Evolutionary conservation across 2,329 filamentous ascomycete genomes (phyloP).

Genomic region (Ophiostoma himal-ulmi): DNA sequence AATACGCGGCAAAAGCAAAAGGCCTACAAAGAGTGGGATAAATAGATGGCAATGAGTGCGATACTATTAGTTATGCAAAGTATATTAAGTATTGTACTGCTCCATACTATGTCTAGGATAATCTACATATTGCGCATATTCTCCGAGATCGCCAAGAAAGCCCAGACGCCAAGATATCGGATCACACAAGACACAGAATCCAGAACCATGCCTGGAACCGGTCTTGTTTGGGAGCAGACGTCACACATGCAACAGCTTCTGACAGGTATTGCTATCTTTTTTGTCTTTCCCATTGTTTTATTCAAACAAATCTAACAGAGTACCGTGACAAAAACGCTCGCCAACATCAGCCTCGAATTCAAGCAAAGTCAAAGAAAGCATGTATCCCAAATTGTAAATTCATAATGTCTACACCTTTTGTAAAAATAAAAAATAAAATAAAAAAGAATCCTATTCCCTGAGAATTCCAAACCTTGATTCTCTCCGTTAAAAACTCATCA

Average conservation of each 20-base stretch:
- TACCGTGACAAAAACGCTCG: not conserved
- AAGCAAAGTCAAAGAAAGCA: not conserved
- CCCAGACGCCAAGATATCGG: slow-evolving; percentile 1
- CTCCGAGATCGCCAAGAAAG: slow-evolving; percentile 11
- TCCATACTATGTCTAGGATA: not conserved
- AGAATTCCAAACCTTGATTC: not conserved
- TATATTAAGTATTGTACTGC: no score
- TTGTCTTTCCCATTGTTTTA: not conserved
- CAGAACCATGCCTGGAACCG: not conserved
- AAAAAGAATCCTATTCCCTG: not conserved
- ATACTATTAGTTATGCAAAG: not conserved
- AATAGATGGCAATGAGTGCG: slow-evolving; percentile 12
- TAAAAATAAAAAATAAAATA: not conserved
- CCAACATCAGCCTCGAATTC: not conserved
- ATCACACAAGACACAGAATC: not conserved
- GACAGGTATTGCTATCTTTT: not conserved
- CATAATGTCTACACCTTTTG: not conserved
- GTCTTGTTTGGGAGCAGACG: not conserved
- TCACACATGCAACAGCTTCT: not conserved
- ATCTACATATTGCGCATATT: not conserved
- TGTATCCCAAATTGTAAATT: slow-evolving; percentile 9
- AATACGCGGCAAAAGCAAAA: slow-evolving; percentile 76
- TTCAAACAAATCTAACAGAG: not conserved
- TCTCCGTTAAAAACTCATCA: not conserved
- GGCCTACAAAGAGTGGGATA: slow-evolving; percentile 46